A percentile compares a stretch with the other conserved stretches of the same genome.
These are phyloP conservation scores for Calonectria leucothoes DNA, from an alignment of 2,329 filamentous ascomycete genomes.

Conservation along the genomic window DNA sequence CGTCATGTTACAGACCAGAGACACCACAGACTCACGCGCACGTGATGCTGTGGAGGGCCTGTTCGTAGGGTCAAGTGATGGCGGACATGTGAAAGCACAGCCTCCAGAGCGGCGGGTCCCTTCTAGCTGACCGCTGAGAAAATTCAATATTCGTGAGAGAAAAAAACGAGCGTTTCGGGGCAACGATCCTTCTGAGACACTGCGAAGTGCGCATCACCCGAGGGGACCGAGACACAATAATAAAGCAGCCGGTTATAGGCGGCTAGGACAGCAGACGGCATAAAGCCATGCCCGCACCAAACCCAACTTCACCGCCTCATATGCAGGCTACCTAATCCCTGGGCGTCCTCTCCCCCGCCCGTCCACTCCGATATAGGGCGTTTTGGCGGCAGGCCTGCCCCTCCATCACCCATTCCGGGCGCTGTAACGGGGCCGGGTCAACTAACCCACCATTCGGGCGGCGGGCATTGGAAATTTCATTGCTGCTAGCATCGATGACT, in stretches of 20 bases:
- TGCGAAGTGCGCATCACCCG: neutral
- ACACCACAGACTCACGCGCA: neutral
- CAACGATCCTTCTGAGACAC: neutral
- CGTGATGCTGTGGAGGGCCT: neutral
- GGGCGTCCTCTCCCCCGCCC: neutral
- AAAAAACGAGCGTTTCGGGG: neutral
- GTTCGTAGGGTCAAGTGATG: neutral
- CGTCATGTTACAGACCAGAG: neutral
- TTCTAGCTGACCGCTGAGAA: neutral
- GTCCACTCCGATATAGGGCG: slow-evolving; percentile 11
- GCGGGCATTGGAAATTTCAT: slow-evolving; percentile 36
- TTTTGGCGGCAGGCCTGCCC: neutral
- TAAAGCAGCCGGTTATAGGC: neutral
- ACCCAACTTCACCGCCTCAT: slow-evolving; percentile 4
- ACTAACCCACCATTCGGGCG: slow-evolving; percentile 36
- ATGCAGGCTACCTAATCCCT: neutral
- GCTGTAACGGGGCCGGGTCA: slow-evolving; percentile 1
- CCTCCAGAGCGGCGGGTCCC: neutral
- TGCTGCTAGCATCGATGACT: slow-evolving; percentile 15
- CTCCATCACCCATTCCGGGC: neutral
- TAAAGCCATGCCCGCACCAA: neutral
- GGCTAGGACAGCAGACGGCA: neutral
- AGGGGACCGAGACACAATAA: neutral
- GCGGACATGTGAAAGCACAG: neutral
- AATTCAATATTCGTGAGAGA: neutral